phyloP scores from a whole-genome alignment of 129 eudicot genomes.

The Erigeron canadensis region DNA sequence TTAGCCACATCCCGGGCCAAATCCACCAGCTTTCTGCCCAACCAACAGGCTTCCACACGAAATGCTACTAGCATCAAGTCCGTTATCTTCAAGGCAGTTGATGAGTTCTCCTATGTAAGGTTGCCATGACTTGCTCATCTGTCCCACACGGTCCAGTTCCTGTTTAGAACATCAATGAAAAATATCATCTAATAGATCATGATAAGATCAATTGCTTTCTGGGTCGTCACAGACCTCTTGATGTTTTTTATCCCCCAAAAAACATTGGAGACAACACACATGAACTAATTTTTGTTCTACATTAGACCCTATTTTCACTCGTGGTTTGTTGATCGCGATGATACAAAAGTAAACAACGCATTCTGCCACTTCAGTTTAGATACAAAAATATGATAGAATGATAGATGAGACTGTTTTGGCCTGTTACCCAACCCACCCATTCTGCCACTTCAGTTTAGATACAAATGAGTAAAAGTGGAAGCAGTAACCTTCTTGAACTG shows the following conservation, averaged over 20 bases:
- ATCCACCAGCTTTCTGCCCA: conserved; percentile 73
- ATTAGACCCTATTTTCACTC: no score
- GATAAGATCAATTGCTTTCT: no score
- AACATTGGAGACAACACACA: no score
- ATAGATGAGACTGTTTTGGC: no score
- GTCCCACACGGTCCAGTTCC: conserved; percentile 96
- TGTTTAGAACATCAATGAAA: conserved; percentile 12
- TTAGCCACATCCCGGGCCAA: conserved; percentile 72
- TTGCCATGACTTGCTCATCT: conserved; percentile 68
- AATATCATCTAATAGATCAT: no score
- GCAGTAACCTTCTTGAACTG: conserved; percentile 81
- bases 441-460: not conserved
- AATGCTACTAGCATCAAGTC: conserved; percentile 74
- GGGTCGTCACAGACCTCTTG: no score
- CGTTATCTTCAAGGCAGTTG: conserved; percentile 69
- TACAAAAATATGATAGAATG: no score
- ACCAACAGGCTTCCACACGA: conserved; percentile 78
- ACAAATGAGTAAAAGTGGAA: not conserved
- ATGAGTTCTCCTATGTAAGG: conserved; percentile 62
- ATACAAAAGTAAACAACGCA: no score
- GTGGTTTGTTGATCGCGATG: no score
- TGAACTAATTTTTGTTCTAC: no score
- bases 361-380: no score
- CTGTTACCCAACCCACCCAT: not conserved
- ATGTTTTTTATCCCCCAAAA: no score